A percentile compares a stretch with the other conserved stretches of the same genome.
These are phyloP conservation scores for Trypethelium eluteriae DNA, from an alignment of 495 filamentous ascomycete genomes.

Conservation along the genomic window DNA sequence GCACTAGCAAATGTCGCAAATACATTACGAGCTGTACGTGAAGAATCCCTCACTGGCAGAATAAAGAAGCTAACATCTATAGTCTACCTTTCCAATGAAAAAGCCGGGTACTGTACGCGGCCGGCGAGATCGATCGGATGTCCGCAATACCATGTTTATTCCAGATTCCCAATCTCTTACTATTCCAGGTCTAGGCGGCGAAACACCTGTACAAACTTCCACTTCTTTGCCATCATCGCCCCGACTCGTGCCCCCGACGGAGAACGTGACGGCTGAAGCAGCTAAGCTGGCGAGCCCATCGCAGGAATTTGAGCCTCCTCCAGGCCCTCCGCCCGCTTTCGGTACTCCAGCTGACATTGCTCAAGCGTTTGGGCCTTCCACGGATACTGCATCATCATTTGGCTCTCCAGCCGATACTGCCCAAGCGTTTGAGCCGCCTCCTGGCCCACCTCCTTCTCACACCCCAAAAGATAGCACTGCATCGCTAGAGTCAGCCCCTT, in stretches of 20 bases:
- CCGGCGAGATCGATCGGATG: constrained; percentile 59
- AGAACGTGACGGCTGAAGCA: neutral
- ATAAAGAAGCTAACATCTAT: neutral
- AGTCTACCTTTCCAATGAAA: constrained; percentile 34
- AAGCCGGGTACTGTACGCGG: constrained; percentile 75
- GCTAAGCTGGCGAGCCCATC: constrained; percentile 3
- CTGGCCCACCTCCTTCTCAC: constrained; percentile 5
- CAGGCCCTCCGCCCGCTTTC: neutral
- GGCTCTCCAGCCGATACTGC: constrained; percentile 4
- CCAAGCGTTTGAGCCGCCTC: constrained; percentile 6
- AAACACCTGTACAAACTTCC: neutral
- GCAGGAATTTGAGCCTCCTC: constrained; percentile 2
- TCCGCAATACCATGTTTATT: constrained; percentile 68
- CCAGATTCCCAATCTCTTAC: constrained; percentile 8
- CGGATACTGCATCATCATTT: neutral
- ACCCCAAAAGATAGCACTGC: constrained; percentile 7
- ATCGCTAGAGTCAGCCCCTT: neutral
- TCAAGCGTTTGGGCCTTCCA: neutral
- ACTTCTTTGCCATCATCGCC: constrained; percentile 9
- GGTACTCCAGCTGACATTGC: constrained; percentile 3
- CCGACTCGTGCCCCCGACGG: neutral
- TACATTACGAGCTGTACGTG: constrained; percentile 59
- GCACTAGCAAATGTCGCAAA: constrained; percentile 89
- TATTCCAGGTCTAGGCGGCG: neutral
- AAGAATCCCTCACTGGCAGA: too few relatives aligned